Evolutionary conservation across 2,329 filamentous ascomycete genomes (phyloP), one percentile per base, ranked within the genome.

Genomic region (Penicillium olsonii): DNA sequence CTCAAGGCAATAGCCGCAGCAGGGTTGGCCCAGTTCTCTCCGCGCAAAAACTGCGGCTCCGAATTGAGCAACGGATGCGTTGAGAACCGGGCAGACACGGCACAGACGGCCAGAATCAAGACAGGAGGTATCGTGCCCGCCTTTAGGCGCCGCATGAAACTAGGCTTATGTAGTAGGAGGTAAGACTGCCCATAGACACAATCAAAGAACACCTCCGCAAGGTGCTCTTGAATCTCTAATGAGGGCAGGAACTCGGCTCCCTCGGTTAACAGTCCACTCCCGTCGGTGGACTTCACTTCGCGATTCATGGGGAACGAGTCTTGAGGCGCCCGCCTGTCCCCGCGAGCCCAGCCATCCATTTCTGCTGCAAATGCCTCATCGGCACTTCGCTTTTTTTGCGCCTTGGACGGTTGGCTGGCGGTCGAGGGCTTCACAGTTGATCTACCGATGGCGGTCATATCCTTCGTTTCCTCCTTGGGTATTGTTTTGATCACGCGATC

Each of bases 401-500:
- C 70, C 63, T 84, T 88, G 50, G 66, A 78, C 48, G 60, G 78
- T 59, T 67, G 82, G 67, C 59, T 85, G 66, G 64, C 87, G 73
- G 72, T 85, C 12, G 87, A 81, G 12, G 92, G 92, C 65, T 92
- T 95, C 27, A 97, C 89, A 6, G 90, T 81, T 10, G 92, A 92
- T 50, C 94, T 81, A 5, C 87, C 87, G 31, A 95, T 86, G 7
- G 80, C 78, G 8, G 81, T 76, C 50, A 87, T 78, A 20, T 83
- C 77, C 35, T 87, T 85, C 55, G 89, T 81, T 56, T 95, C 91
- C 35, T 90, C 83, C 66, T 92, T 95, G 0, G 94, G 92, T 22
- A 97, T 87, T 50, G 92, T 87, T 69, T 96, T 96, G 74, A 97
- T 95, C 55, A 97, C 94, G 48, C 92, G 87, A 64, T 97, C 92